Conservation (phyloP, 208 protist species). For the Herpetomonas samuelpessoai region DNA sequence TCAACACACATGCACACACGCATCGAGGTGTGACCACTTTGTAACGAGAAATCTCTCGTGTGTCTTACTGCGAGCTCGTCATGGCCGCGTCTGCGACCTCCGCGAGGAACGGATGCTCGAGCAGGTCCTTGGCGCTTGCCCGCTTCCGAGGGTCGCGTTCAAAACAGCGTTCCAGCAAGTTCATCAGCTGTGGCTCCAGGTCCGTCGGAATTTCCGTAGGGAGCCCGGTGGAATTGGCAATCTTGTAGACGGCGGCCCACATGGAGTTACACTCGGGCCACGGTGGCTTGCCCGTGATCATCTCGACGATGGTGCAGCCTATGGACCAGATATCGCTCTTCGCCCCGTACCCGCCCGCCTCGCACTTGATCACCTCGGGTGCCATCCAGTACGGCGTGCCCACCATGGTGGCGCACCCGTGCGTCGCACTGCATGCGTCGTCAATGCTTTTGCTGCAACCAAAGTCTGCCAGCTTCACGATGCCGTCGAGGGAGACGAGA, state of each 20-base stretch:
- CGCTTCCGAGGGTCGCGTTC: conserved; percentile 75
- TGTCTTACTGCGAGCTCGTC: too few relatives aligned
- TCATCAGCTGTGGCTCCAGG: conserved; percentile 69
- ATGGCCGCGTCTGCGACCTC: conserved; percentile 20
- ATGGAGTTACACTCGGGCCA: conserved; percentile 89
- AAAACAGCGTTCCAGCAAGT: conserved; percentile 76
- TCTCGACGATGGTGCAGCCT: conserved; percentile 93
- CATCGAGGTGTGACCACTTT: too few relatives aligned
- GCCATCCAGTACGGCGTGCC: conserved; percentile 94
- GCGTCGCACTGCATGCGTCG: conserved; percentile 78
- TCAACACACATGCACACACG: too few relatives aligned
- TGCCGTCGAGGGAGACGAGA: conserved; percentile 78
- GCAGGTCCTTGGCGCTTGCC: conserved; percentile 54
- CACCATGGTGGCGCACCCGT: conserved; percentile 67
- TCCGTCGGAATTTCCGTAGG: conserved; percentile 83
- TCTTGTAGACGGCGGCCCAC: conserved; percentile 88
- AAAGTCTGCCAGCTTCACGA: conserved; percentile 92
- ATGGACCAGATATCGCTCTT: conserved; percentile 94
- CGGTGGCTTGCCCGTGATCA: conserved; percentile 90
- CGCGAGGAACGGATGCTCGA: conserved; percentile 71
- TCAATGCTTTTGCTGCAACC: conserved; percentile 88
- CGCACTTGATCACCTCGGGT: conserved; percentile 89
- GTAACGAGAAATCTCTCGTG: too few relatives aligned
- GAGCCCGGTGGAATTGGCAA: conserved; percentile 77
- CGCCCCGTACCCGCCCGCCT: conserved; percentile 85